Evolutionary conservation across 306 rosid genomes (phyloP).

Genomic region (Mimosa bimucronata): DNA sequence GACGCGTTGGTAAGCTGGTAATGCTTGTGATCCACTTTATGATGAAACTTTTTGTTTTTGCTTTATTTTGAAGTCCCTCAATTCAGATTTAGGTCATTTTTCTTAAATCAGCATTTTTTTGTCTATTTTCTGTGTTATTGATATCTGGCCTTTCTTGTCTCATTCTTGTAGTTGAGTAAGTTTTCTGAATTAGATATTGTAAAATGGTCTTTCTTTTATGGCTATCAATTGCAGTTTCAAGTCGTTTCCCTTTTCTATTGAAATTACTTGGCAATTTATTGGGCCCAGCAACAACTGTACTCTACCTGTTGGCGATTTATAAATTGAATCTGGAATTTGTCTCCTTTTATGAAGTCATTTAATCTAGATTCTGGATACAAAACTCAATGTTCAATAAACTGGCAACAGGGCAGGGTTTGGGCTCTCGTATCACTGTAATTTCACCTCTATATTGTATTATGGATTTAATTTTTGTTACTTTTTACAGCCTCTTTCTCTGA

Average conservation of each 20-base stretch:
- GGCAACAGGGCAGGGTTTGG: slow-evolving; percentile 15
- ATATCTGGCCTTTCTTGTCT: neutral
- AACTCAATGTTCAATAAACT: slow-evolving; percentile 17
- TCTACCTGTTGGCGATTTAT: slow-evolving; percentile 16
- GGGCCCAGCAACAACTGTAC: slow-evolving; percentile 18
- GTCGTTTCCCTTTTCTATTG: neutral
- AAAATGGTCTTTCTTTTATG: neutral
- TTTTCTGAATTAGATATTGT: slow-evolving; percentile 7
- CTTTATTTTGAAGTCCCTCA: neutral
- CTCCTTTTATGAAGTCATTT: slow-evolving; percentile 19
- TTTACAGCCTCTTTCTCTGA: slow-evolving; percentile 83
- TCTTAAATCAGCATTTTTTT: neutral
- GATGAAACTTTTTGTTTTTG: neutral
- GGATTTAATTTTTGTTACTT: slow-evolving; percentile 27
- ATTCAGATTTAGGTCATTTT: neutral
- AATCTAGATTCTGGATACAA: slow-evolving; percentile 19
- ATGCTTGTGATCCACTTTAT: slow-evolving; percentile 26
- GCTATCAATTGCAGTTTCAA: neutral
- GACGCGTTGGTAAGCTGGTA: slow-evolving; percentile 93
- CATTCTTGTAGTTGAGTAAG: slow-evolving; percentile 8
- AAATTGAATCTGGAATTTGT: neutral
- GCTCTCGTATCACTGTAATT: slow-evolving; percentile 17
- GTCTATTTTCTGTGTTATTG: neutral
- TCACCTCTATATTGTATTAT: slow-evolving; percentile 8
- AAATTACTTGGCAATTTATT: slow-evolving; percentile 1